Evolutionary conservation across 148 eudicot genomes (phyloP).

Genomic region (Amaranthus cruentus): DNA sequence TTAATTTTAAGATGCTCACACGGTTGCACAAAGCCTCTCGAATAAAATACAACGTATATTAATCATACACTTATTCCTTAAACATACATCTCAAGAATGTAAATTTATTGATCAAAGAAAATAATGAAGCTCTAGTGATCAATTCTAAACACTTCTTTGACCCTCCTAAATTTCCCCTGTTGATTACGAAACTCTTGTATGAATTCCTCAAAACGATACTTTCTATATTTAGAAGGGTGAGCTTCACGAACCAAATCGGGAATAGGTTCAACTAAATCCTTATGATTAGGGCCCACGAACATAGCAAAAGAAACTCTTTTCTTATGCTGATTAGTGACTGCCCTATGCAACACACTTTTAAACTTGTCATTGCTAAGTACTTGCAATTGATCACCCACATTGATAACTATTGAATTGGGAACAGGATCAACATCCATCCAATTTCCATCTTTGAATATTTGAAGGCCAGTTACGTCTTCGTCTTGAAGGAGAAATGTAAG

Average conservation of each 20-base stretch:
- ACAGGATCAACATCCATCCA: conserved; percentile 32
- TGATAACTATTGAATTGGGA: conserved; percentile 30
- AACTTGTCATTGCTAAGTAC: conserved; percentile 36
- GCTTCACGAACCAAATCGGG: conserved; percentile 7
- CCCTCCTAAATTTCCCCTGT: conserved; percentile 20
- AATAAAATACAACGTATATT: no score
- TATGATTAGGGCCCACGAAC: conserved; percentile 26
- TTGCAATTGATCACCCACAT: conserved; percentile 35
- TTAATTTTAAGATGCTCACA: no score
- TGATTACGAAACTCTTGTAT: conserved; percentile 14
- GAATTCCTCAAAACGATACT: conserved; percentile 7
- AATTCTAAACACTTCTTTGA: conserved; percentile 17
- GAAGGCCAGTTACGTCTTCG: conserved; percentile 27
- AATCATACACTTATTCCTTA: no score
- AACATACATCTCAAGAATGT: no score
- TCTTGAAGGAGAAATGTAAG: conserved; percentile 30
- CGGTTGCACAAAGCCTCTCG: no score
- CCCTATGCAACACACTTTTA: conserved; percentile 33
- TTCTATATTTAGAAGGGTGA: conserved; percentile 13
- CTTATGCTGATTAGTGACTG: conserved; percentile 22
- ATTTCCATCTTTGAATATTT: conserved; percentile 24
- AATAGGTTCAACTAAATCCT: conserved; percentile 21
- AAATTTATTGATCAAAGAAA: no score
- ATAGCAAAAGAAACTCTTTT: conserved; percentile 21
- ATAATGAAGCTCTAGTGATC: no score